Percentiles rank a stretch among this genome's conserved stretches.
Evolutionary conservation across 345 rosid genomes (phyloP).

Genomic region (Odontarrhena argentea): DNA sequence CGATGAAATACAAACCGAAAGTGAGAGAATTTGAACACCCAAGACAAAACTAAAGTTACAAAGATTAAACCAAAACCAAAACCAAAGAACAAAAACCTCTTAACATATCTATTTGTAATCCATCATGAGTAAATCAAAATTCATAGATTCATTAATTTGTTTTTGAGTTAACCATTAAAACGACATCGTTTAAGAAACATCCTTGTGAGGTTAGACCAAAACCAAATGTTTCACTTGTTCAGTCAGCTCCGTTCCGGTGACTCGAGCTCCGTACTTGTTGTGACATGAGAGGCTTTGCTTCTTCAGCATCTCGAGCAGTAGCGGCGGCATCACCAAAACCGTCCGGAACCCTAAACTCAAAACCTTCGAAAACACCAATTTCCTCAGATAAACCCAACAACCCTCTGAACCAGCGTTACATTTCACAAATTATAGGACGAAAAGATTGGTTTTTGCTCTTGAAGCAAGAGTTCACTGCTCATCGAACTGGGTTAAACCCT

Average conservation of each 20-base stretch:
- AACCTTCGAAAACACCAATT: constrained; percentile 19
- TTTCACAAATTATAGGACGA: constrained; percentile 60
- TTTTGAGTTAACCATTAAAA: not conserved
- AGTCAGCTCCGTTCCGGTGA: constrained; percentile 30
- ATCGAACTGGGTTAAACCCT: constrained; percentile 53
- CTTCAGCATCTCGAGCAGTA: constrained; percentile 52
- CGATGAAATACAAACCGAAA: no score
- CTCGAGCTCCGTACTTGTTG: constrained; percentile 18
- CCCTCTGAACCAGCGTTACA: constrained; percentile 50
- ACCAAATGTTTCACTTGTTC: constrained; percentile 22
- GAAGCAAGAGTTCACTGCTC: constrained; percentile 60
- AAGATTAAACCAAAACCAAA: no score
- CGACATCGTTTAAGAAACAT: constrained; percentile 2
- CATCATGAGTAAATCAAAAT: not conserved
- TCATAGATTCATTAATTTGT: not conserved
- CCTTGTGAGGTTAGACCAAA: constrained; percentile 15
- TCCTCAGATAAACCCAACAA: constrained; percentile 28
- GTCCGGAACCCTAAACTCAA: constrained; percentile 9
- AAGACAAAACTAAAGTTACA: no score
- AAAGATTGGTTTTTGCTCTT: constrained; percentile 76
- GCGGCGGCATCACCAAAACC: constrained; percentile 22
- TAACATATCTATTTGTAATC: no score
- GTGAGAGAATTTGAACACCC: no score
- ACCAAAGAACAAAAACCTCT: no score
- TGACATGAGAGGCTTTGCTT: constrained; percentile 64